Conservation (phyloP, 805 yeast genomes). For the Schizosaccharomyces octosporus region DNA sequence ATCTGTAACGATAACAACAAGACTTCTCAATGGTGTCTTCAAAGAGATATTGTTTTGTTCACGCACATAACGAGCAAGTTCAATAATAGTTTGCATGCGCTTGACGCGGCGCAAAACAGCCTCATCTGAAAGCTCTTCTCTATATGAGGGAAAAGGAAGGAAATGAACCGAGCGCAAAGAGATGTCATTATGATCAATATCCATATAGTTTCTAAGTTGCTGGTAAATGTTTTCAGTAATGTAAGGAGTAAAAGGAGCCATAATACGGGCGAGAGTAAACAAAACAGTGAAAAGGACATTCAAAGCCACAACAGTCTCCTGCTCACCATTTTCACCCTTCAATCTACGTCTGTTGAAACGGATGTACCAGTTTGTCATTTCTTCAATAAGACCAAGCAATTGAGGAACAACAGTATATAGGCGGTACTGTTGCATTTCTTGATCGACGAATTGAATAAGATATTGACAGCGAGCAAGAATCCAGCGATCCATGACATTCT, state of each 20-base stretch:
- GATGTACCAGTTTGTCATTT: slow-evolving; percentile 94
- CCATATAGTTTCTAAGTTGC: slow-evolving; percentile 39
- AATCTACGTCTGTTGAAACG: slow-evolving; percentile 94
- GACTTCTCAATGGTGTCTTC: slow-evolving; percentile 77
- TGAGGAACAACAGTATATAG: slow-evolving; percentile 91
- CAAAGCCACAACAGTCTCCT: slow-evolving; percentile 65
- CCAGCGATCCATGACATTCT: slow-evolving; percentile 95
- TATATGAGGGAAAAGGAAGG: slow-evolving; percentile 68
- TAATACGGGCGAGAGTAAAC: slow-evolving; percentile 69
- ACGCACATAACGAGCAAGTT: slow-evolving; percentile 84
- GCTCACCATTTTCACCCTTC: slow-evolving; percentile 75
- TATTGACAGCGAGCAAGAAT: slow-evolving; percentile 88
- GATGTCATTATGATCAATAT: slow-evolving; percentile 23
- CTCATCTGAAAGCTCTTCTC: slow-evolving; percentile 56
- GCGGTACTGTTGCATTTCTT: slow-evolving; percentile 74
- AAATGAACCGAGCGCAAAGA: slow-evolving; percentile 61
- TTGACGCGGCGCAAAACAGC: slow-evolving; percentile 68
- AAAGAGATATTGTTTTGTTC: slow-evolving; percentile 84
- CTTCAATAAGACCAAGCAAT: slow-evolving; percentile 66
- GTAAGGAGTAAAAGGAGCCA: slow-evolving; percentile 98
- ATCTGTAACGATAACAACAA: slow-evolving; percentile 70
- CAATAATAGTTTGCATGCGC: slow-evolving; percentile 93
- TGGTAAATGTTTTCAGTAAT: slow-evolving; percentile 74
- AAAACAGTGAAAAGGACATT: slow-evolving; percentile 80
- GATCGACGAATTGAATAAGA: slow-evolving; percentile 59